These are phyloP conservation scores for Aspergillus sp. DNA, from an alignment of 2,329 filamentous ascomycete species.

Conservation along the genomic window DNA sequence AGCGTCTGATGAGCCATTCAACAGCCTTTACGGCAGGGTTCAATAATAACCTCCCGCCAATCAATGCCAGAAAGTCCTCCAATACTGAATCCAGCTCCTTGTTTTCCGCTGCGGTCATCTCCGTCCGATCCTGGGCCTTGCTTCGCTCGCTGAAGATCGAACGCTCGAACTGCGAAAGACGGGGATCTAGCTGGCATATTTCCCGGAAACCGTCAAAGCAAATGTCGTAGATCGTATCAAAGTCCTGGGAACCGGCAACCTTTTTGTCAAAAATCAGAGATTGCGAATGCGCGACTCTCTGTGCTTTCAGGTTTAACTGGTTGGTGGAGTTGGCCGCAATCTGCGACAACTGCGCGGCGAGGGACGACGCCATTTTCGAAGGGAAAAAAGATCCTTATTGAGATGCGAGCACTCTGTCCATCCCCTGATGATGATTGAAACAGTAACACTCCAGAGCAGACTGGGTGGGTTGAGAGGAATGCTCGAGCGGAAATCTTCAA, in stretches of 20 bases:
- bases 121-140: constrained; percentile 79
- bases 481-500: constrained; percentile 15
- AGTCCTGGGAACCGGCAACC: constrained; percentile 82
- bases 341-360: constrained; percentile 90
- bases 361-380: constrained; percentile 71
- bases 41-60: constrained; percentile 73
- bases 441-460: not conserved
- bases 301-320: constrained; percentile 87
- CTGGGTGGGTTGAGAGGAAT: constrained; percentile 11
- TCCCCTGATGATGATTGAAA: constrained; percentile 17
- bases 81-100: constrained; percentile 74
- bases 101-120: constrained; percentile 81
- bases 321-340: constrained; percentile 88
- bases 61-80: constrained; percentile 78
- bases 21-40: constrained; percentile 87
- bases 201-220: constrained; percentile 90
- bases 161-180: constrained; percentile 71
- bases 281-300: constrained; percentile 87
- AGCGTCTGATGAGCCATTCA: constrained; percentile 92
- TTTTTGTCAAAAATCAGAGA: constrained; percentile 90
- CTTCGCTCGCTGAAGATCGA: constrained; percentile 94
- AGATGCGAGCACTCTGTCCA: constrained; percentile 16
- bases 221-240: constrained; percentile 81
- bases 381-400: constrained; percentile 14
- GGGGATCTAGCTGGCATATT: constrained; percentile 78